Base-by-base conservation (phyloP, 192 early-diverging fungal genomes). In the Kappamyces sp. region DNA sequence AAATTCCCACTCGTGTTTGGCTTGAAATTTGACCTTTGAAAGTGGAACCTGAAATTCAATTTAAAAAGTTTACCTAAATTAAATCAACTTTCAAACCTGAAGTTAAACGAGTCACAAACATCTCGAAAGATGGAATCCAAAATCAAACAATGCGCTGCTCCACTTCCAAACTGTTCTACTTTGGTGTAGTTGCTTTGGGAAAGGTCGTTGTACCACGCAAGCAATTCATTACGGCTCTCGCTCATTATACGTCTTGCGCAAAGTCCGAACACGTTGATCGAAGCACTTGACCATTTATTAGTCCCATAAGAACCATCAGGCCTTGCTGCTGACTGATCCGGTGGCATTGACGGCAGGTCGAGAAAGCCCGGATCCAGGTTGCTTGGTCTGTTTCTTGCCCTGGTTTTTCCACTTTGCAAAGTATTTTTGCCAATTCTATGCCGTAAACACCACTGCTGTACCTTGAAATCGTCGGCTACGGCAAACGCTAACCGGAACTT, bases 1-100 rank as follows among this genome's bases (percentile, higher is more conserved):
- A 66, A 90, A 99, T 71, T 99, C 94, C 71, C 95, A 96, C 63
- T 97, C 92, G 51, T 92, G 87, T 74, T 92, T 95, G 34, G 93
- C 87, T 35, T 80, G 74, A 65, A 97, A 99, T 69, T 95, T 97
- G 60, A 99, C 94, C 64, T 90, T 90, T 55, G 68, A 67, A 63
- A 99, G 80, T 23, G 85, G 85, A 7, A 97, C 83, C 77, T 97
- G 37, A 9, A 58, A 47, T n/a, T 39, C n/a, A 47, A 15, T 12
- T 3, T 35, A 54, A 5, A 7, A 35, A 10, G n/a, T 3, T 64
- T 12, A 7, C 4, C 12, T 13, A 36, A 13, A 5, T 4, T 2
- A 13, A 6, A 15, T 65, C 8, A 61, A 35, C 1, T 71, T 71
- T 3, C 23, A 49, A 8, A 23, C 23, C 47, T 2, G 15, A 15